Evolutionary conservation across 2,329 filamentous ascomycete genomes (phyloP), one percentile per base, ranked within the genome.

Genomic region (Trichoderma atroviride): DNA sequence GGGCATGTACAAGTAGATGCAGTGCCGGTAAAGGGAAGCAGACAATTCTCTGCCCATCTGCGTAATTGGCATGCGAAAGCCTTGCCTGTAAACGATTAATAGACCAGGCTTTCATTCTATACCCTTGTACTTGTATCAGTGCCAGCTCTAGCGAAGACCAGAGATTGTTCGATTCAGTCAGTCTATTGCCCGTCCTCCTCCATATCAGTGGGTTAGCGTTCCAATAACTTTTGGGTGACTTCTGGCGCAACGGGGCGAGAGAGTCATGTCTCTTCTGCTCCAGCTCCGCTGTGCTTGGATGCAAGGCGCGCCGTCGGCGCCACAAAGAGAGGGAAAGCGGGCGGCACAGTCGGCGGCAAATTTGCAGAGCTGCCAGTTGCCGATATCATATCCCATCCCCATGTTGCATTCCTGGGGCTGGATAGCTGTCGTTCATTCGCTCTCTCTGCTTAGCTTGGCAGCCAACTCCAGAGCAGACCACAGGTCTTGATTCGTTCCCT

Each of bases 271-370:
- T 62, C 59, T 27, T 50, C 35, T 31, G 35, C 24, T 56, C 60
- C 33, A 53, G 61, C 58, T 69, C 68, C 61, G 60, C 53, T 24
- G 53, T 53, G 33, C 60, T 33, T 57, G 37, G n/a, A 14, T 16
- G 16, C 61, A 65, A 29, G 27, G 31, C 47, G 68, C 68, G 55
- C 68, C 60, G 68, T 69, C 33, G 55, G 65, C 60, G 68, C 68
- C 68, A 69, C 68, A 43, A 50, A 65, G 33, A 55, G 55, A 27
- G 47, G 22, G 24, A 52, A 52, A 50, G 47, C 24, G 59, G 40
- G 58, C 35, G 47, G 27, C 50, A 40, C 24, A 50, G 27, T 29
- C 35, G 22, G 50, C 62, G 19, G 33, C 50, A 57, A 56, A 47
- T 35, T 56, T 56, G 55, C 63, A 66, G 29, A 65, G 9, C 53